These are phyloP conservation scores for Gymnopilus dilepis DNA, from an alignment of 768 basidiomycete species.

Conservation along the genomic window DNA sequence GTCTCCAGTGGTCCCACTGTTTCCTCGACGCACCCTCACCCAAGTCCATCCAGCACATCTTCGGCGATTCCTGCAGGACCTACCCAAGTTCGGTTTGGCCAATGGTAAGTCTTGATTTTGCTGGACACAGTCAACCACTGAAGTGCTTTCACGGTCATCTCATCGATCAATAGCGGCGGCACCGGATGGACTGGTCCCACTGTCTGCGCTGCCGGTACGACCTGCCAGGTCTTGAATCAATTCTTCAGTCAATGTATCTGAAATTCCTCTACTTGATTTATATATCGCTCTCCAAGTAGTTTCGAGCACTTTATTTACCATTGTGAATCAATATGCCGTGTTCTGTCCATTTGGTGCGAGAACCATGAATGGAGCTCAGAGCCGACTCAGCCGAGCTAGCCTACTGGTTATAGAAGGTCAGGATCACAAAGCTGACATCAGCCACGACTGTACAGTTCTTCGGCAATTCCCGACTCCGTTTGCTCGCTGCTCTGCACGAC, in stretches of 20 bases:
- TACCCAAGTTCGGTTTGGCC: neutral
- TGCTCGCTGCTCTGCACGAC: neutral
- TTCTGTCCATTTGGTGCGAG: too few relatives aligned
- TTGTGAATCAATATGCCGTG: too few relatives aligned
- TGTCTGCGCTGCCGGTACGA: conserved; percentile 16
- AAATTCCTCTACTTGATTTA: neutral
- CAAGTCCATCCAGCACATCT: too few relatives aligned
- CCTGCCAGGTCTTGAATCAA: conserved; percentile 14
- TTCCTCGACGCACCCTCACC: too few relatives aligned
- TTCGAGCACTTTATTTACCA: too few relatives aligned
- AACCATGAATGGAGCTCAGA: too few relatives aligned
- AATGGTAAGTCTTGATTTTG: neutral
- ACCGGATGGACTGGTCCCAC: conserved; percentile 19
- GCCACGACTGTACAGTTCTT: neutral
- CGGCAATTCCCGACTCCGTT: neutral
- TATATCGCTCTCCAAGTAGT: too few relatives aligned
- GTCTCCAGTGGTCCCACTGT: too few relatives aligned
- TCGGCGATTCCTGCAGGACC: neutral
- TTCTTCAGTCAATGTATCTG: conserved; percentile 23
- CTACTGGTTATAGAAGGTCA: too few relatives aligned
- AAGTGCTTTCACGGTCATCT: too few relatives aligned
- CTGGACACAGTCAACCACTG: too few relatives aligned
- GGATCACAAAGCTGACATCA: neutral
- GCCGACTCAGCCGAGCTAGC: too few relatives aligned
- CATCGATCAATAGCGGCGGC: conserved; percentile 7